A percentile compares a stretch with the other conserved stretches of the same genome.
Conservation (phyloP, 768 basidiomycete species). For the Calvatia gigantea region DNA sequence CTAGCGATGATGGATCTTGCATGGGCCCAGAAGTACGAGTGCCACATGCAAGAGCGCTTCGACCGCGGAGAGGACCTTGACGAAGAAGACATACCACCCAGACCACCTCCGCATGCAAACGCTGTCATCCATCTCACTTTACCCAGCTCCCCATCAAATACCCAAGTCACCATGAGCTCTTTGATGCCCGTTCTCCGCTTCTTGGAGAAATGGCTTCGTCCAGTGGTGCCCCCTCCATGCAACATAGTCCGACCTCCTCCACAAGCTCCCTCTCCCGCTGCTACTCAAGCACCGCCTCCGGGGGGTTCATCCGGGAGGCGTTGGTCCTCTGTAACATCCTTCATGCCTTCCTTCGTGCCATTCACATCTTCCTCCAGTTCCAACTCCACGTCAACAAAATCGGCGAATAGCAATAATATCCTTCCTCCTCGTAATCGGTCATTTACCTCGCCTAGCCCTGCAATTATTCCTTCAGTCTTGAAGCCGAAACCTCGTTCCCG, state of each 20-base stretch:
- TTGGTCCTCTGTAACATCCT: constrained; percentile 41
- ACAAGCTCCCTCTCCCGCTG: constrained; percentile 6
- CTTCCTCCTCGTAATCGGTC: constrained; percentile 29
- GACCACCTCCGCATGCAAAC: constrained; percentile 70
- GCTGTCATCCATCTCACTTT: constrained; percentile 74
- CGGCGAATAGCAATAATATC: constrained; percentile 21
- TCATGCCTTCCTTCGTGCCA: constrained; percentile 36
- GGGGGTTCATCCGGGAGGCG: constrained; percentile 24
- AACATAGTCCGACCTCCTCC: constrained; percentile 2
- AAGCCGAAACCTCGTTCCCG: constrained; percentile 22
- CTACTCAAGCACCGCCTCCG: constrained; percentile 4
- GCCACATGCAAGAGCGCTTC: constrained; percentile 14
- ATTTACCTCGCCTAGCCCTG: constrained; percentile 28
- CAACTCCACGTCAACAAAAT: constrained; percentile 18
- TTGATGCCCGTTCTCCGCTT: constrained; percentile 65
- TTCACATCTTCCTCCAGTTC: constrained; percentile 21
- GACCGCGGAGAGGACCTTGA: constrained; percentile 20
- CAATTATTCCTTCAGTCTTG: constrained; percentile 16
- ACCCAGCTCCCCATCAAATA: constrained; percentile 62
- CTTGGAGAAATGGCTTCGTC: constrained; percentile 61
- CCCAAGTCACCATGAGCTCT: constrained; percentile 47
- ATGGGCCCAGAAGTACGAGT: constrained; percentile 52
- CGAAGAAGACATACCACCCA: constrained; percentile 27
- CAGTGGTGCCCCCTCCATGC: constrained; percentile 22
- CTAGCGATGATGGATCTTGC: constrained; percentile 58